Evolutionary conservation across 805 yeast genomes (phyloP).

Genomic region (Candida succiphila): DNA sequence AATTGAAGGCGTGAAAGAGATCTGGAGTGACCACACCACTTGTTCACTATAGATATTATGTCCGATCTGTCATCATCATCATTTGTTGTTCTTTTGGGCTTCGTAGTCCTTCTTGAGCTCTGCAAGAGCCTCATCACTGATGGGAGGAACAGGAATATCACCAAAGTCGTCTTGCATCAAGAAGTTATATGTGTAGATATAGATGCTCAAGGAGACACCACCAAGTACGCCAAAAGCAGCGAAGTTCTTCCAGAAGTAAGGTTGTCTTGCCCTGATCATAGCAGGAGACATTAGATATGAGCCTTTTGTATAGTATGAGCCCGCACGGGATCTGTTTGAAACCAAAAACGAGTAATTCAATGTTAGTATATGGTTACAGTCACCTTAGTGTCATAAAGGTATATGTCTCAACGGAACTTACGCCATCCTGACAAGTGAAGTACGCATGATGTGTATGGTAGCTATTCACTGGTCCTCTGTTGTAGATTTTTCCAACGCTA

Average conservation of each 20-base stretch:
- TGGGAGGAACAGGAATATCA: constrained; percentile 92
- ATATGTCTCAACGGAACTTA: not conserved
- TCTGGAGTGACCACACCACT: too few species aligned
- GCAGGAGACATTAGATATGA: constrained; percentile 82
- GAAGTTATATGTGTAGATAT: constrained; percentile 52
- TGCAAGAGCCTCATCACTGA: constrained; percentile 66
- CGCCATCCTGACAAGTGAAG: constrained; percentile 1
- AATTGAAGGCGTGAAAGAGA: too few species aligned
- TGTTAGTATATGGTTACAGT: constrained; percentile 6
- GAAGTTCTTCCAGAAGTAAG: constrained; percentile 73
- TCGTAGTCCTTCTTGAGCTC: constrained; percentile 67
- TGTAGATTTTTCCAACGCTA: too few species aligned
- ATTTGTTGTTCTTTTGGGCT: constrained; percentile 21
- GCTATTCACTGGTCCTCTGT: too few species aligned
- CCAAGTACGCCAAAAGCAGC: constrained; percentile 47
- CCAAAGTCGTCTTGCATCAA: constrained; percentile 72
- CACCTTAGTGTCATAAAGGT: not conserved
- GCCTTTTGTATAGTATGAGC: constrained; percentile 30
- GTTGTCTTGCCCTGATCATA: constrained; percentile 79
- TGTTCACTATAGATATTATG: too few species aligned
- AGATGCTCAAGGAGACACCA: constrained; percentile 63
- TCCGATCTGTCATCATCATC: too few species aligned
- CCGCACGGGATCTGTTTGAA: constrained; percentile 10
- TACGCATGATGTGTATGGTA: constrained; percentile 1
- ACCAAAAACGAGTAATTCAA: not conserved